Conservation (phyloP, 805 yeast species). For the Yamadazyma sp. region DNA sequence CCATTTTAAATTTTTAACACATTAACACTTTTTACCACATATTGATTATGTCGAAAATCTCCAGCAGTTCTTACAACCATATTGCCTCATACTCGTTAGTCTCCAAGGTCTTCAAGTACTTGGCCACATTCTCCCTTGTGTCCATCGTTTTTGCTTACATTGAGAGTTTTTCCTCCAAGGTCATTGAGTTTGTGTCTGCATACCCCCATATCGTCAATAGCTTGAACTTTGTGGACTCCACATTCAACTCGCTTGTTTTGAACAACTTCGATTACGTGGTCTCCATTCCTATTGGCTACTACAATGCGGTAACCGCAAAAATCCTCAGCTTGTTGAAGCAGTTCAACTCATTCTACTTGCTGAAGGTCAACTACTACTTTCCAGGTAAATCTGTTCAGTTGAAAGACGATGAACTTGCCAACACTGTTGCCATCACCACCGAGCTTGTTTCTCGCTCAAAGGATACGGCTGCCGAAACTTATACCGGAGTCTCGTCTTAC, state of each 20-base stretch:
- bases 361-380: conserved; percentile 21
- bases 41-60: conserved; percentile 20
- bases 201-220: conserved; percentile 19
- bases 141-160: conserved; percentile 24
- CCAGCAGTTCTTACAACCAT: conserved; percentile 35
- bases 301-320: background rate
- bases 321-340: background rate
- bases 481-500: conserved; percentile 19
- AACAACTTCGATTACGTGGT: conserved; percentile 21
- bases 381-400: conserved; percentile 30
- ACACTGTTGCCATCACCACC: conserved; percentile 21
- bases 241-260: conserved; percentile 25
- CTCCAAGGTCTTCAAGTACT: conserved; percentile 19
- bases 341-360: conserved; percentile 13
- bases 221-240: conserved; percentile 23
- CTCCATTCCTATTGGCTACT: conserved; percentile 8
- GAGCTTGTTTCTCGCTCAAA: conserved; percentile 21
- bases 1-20: too few relatives aligned
- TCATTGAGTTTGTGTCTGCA: conserved; percentile 23
- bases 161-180: conserved; percentile 21
- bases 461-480: conserved; percentile 24
- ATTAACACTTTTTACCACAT: background rate
- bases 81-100: conserved; percentile 33
- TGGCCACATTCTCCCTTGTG: conserved; percentile 27
- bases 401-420: conserved; percentile 19